Conservation (phyloP, 345 rosid genomes). For the Euphorbia tirucalli region DNA sequence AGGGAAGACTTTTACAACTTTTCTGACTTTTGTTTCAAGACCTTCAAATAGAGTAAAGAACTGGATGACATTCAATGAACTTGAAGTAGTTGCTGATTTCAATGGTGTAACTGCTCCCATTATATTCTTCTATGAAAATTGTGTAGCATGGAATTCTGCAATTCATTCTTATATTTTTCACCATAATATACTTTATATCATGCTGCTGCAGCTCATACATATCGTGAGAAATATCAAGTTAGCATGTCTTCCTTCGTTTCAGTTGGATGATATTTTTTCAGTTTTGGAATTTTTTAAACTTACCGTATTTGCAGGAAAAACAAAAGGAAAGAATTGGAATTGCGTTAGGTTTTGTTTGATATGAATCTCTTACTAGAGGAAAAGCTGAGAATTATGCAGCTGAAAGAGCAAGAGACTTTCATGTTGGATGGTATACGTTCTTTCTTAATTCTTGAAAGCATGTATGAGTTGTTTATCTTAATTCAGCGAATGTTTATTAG, state of each 20-base stretch:
- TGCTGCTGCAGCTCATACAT: slow-evolving; percentile 75
- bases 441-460: neutral
- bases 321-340: slow-evolving; percentile 92
- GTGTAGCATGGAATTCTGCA: too few relatives aligned
- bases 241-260: slow-evolving; percentile 7
- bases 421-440: slow-evolving; percentile 75
- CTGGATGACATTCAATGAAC: slow-evolving; percentile 96
- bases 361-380: slow-evolving; percentile 84
- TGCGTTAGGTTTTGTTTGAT: slow-evolving; percentile 87
- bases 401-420: slow-evolving; percentile 93
- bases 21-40: slow-evolving; percentile 85
- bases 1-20: slow-evolving; percentile 88
- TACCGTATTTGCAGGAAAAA: slow-evolving; percentile 40
- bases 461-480: too few relatives aligned
- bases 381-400: slow-evolving; percentile 86
- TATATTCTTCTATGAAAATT: too few relatives aligned
- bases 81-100: slow-evolving; percentile 80
- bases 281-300: neutral
- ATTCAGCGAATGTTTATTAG: neutral
- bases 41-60: slow-evolving; percentile 80
- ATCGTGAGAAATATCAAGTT: slow-evolving; percentile 74
- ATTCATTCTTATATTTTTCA: too few relatives aligned
- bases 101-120: slow-evolving; percentile 76
- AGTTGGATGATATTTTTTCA: neutral
- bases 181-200: slow-evolving; percentile 82